Base-by-base conservation (phyloP, 2,329 filamentous ascomycete genomes). In the Tolypocladium guangdongense region DNA sequence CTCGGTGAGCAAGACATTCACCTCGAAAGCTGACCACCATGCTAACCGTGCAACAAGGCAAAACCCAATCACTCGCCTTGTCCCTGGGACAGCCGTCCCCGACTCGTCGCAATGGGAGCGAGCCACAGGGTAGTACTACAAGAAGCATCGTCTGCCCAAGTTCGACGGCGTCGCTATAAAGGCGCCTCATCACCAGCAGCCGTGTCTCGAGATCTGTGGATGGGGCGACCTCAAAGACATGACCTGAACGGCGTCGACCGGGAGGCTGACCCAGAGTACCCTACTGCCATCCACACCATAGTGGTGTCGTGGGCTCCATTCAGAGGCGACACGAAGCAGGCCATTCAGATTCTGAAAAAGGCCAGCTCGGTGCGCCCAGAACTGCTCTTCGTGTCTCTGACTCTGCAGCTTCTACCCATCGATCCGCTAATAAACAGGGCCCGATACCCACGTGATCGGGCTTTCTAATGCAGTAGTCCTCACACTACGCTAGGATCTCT, bases 271-370 rank as follows among this genome's bases (percentile, higher is more conserved):
- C 66, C 74, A 1, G 76, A 76, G 54, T 74, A 74, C 57, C 74
- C 73, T n/a, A 80, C 77, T 1, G 74, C 75, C 2, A 73, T 73
- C 57, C 75, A 87, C 63, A 90, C 89, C 50, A 88, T 87, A 75
- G 84, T 85, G 12, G 86, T 90, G 24, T 87, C 87, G 0, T 81
- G 86, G 57, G 87, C 88, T 2, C 74, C 92, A 1, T 89, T 92
- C 66, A 80, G 84, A 53, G 87, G 86, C 14, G 77, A 87, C 61
- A 83, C 78, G 35, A 77, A 83, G 41, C 75, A 84, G 52, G 87
- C 88, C 2, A 78, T 91, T 8, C 77, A 83, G 52, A 80, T 89
- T 12, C 76, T 92, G 30, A 86, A 86, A 59, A 77, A 75, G 45
- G 83, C 84, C 6, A 87, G 87, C 58, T 75, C 79, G 3, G 73